phyloP scores from a whole-genome alignment of 768 basidiomycete species.

The Phaffia tasmanica region DNA sequence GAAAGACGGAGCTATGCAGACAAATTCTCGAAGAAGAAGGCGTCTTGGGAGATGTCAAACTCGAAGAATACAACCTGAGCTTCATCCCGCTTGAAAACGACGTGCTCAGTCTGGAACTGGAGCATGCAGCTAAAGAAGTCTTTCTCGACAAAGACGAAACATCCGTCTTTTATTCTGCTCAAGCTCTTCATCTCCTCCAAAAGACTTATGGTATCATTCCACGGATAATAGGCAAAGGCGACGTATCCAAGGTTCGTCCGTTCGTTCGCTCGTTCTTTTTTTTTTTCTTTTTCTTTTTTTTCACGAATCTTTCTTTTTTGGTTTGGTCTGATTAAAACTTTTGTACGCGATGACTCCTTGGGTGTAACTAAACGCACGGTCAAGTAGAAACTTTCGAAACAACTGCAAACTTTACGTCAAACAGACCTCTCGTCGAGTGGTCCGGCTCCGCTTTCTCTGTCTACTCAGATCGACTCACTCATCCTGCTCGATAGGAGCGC shows the following conservation, averaged over 20 bases:
- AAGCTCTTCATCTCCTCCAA: slow-evolving; percentile 68
- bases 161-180: slow-evolving; percentile 72
- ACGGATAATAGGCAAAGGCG: slow-evolving; percentile 83
- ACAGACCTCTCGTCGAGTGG: slow-evolving; percentile 38
- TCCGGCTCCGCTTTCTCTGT: slow-evolving; percentile 38
- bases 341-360: slow-evolving; percentile 5
- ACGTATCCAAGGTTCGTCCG: slow-evolving; percentile 45
- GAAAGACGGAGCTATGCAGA: slow-evolving; percentile 72
- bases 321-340: neutral
- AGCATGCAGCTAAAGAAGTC: slow-evolving; percentile 72
- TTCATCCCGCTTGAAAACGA: slow-evolving; percentile 91
- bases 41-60: slow-evolving; percentile 83
- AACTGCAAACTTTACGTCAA: slow-evolving; percentile 54
- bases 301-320: neutral
- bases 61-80: slow-evolving; percentile 64
- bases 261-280: neutral
- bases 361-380: neutral
- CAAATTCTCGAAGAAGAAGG: slow-evolving; percentile 88
- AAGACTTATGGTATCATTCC: slow-evolving; percentile 80
- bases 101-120: slow-evolving; percentile 78
- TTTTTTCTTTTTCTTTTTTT: neutral
- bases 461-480: slow-evolving; percentile 66
- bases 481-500: slow-evolving; percentile 80
- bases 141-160: slow-evolving; percentile 93
- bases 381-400: slow-evolving; percentile 58